A percentile compares a stretch with the other conserved stretches of the same genome.
Conservation (phyloP, 805 yeast species). For the Metschnikowia matae region DNA sequence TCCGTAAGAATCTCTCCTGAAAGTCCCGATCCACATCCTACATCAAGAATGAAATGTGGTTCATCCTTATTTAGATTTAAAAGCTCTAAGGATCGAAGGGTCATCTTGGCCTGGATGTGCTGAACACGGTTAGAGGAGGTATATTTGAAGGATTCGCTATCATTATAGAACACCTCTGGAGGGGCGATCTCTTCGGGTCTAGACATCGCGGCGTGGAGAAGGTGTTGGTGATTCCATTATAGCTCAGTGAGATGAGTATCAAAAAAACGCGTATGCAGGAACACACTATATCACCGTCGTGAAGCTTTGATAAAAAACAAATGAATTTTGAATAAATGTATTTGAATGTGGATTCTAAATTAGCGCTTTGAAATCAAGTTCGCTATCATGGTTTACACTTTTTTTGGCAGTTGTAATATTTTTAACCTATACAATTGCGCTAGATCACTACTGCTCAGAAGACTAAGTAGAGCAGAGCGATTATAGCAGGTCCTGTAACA, state of each 20-base stretch:
- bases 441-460: conserved; percentile 4
- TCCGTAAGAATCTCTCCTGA: conserved; percentile 92
- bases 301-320: not conserved
- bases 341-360: no score
- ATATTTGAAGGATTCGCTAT: conserved; percentile 82
- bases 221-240: not conserved
- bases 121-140: conserved; percentile 95
- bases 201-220: conserved; percentile 51
- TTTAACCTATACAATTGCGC: no score
- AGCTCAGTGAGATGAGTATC: conserved; percentile 4
- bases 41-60: conserved; percentile 73
- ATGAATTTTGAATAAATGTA: not conserved
- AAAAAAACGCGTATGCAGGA: conserved; percentile 3
- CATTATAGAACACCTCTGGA: conserved; percentile 93
- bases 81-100: conserved; percentile 85
- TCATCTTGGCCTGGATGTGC: conserved; percentile 97
- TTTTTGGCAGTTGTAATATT: no score
- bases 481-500: conserved; percentile 81
- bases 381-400: no score
- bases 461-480: conserved; percentile 78
- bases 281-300: not conserved
- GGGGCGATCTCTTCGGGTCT: conserved; percentile 97
- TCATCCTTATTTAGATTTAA: conserved; percentile 61
- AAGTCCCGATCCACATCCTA: conserved; percentile 96
- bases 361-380: no score